Evolutionary conservation across 2,329 filamentous ascomycete genomes (phyloP).

Genomic region (Sporothrix luriei): DNA sequence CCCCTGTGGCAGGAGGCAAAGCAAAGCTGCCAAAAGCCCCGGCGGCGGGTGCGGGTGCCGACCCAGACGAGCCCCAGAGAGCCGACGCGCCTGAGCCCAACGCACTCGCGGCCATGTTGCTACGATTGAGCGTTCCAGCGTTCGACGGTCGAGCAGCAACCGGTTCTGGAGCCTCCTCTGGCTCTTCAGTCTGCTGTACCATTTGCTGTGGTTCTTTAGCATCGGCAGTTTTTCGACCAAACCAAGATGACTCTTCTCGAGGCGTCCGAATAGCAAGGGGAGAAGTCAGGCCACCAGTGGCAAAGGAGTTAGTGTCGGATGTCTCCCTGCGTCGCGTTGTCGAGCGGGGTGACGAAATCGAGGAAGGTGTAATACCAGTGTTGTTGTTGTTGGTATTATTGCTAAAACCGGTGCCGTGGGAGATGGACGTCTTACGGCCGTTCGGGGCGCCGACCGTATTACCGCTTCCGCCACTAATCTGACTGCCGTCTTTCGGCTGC

Average conservation of each 20-base stretch:
- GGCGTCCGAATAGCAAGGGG: slow-evolving; percentile 61
- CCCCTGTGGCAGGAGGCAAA: slow-evolving; percentile 61
- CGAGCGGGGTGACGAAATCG: slow-evolving; percentile 70
- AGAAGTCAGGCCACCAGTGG: slow-evolving; percentile 57
- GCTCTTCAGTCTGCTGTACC: slow-evolving; percentile 52
- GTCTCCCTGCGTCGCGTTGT: slow-evolving; percentile 82
- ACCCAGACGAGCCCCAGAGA: slow-evolving; percentile 51
- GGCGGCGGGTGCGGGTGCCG: slow-evolving; percentile 60
- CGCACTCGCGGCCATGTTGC: slow-evolving; percentile 56
- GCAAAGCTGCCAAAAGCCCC: slow-evolving; percentile 91
- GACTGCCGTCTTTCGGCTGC: slow-evolving; percentile 68
- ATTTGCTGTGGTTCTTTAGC: slow-evolving; percentile 56
- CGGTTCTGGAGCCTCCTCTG: slow-evolving; percentile 51
- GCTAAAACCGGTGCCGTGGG: slow-evolving; percentile 68
- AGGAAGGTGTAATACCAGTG: slow-evolving; percentile 63
- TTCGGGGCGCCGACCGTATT: slow-evolving; percentile 48
- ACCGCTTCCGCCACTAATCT: slow-evolving; percentile 48
- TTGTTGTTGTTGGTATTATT: slow-evolving; percentile 45
- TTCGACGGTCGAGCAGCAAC: slow-evolving; percentile 41
- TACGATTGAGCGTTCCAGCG: slow-evolving; percentile 56
- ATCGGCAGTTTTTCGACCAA: slow-evolving; percentile 58
- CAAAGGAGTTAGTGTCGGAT: slow-evolving; percentile 66
- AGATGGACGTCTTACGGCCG: slow-evolving; percentile 80
- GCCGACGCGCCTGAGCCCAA: slow-evolving; percentile 49
- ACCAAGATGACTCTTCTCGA: slow-evolving; percentile 66